Evolutionary conservation across 192 early-diverging fungal species (phyloP), one percentile per base, ranked within the genome.

Genomic region (Umbelopsis sp.): DNA sequence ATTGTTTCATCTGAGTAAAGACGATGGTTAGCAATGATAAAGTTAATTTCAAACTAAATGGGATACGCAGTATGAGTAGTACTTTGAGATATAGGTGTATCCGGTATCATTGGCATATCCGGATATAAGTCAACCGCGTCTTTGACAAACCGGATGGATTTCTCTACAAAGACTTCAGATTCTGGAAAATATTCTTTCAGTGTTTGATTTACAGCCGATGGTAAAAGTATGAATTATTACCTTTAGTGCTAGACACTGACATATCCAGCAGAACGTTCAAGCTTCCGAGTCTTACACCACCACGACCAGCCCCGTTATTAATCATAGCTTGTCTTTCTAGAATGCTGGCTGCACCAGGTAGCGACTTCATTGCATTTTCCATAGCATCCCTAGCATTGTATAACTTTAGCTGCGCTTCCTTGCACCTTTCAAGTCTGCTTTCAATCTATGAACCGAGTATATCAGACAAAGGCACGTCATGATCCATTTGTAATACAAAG

Each of bases 331-430:
- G 75, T 11, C 70, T 23, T n/a, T 76, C 75, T n/a, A 76, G 30
- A 46, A 76, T 71, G 4, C 66, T 65, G 4, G 70, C 33, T n/a
- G 75, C 70, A 3, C 75, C 75, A 23, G 75, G 75, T 20, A 76
- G 45, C 8, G 70, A 45, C 46, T 64, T 76, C 75, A 76, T 76
- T 20, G 75, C 75, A 10, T 20, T 68, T 64, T 76, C 75, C 52
- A 76, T 76, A 7, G 44, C 35, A 30, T 76, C 70, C 15, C 75
- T 67, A 61, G 75, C 50, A 46, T 72, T 44, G 33, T 76, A 76
- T n/a, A 76, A 25, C 33, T 68, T 68, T 12, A 27, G 15, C 37
- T 76, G 75, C 22, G 75, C 73, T 66, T 52, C 20, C 12, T 46
- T 25, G 33, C 65, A 52, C 9, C 25, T 23, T 30, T 66, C 53